Conservation (phyloP, 2,329 filamentous ascomycete genomes). For the Elsinoe australis region DNA sequence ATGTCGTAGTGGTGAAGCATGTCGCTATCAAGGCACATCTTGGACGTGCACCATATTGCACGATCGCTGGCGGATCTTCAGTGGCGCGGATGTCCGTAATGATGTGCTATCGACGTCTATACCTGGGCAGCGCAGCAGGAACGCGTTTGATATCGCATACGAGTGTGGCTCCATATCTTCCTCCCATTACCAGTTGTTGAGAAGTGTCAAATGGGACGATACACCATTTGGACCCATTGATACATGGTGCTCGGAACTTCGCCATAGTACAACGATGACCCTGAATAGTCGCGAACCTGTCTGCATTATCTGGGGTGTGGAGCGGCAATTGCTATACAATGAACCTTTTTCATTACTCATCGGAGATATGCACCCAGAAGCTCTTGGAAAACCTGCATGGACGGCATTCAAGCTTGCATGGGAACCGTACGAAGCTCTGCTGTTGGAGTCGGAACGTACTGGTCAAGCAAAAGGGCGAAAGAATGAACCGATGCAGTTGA, state of each 20-base stretch:
- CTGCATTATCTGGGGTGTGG: slow-evolving; percentile 16
- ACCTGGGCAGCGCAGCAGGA: background rate
- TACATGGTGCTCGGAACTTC: slow-evolving; percentile 16
- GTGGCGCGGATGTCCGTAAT: background rate
- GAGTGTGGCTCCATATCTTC: slow-evolving; percentile 10
- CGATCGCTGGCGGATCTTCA: slow-evolving; percentile 15
- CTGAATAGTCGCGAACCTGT: slow-evolving; percentile 14
- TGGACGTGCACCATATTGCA: background rate
- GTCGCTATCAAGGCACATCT: too few relatives aligned
- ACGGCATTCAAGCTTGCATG: background rate
- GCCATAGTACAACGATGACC: slow-evolving; percentile 3
- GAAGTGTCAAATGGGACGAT: slow-evolving; percentile 10
- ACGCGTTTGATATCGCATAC: slow-evolving; percentile 8
- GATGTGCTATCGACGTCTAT: background rate
- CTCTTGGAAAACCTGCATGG: slow-evolving; percentile 1
- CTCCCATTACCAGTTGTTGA: slow-evolving; percentile 1
- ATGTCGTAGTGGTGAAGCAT: too few relatives aligned
- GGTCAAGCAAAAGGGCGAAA: background rate
- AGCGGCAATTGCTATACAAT: slow-evolving; percentile 23
- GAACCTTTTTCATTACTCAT: slow-evolving; percentile 22
- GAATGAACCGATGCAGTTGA: background rate
- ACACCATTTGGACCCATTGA: slow-evolving; percentile 16
- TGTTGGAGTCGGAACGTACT: background rate
- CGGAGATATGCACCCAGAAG: slow-evolving; percentile 18
- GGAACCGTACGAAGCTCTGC: background rate